These are phyloP conservation scores for Apiotrichum veenhuisii DNA, from an alignment of 1,284 basidiomycete genomes.

Conservation along the genomic window DNA sequence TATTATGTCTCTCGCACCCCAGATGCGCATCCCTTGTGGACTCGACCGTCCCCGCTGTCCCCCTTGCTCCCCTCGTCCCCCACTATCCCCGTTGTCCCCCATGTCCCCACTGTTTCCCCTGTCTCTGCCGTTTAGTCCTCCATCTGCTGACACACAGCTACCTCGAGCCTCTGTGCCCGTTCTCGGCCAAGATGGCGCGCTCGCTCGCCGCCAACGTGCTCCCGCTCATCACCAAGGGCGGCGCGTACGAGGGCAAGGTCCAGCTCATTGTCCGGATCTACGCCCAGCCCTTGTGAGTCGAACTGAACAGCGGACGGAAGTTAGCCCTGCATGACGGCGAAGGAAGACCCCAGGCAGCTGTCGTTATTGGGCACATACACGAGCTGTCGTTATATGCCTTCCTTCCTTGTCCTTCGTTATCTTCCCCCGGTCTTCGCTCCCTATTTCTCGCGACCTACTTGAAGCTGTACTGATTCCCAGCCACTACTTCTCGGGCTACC, in stretches of 20 bases:
- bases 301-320: neutral
- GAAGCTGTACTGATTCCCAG: slow-evolving; percentile 40
- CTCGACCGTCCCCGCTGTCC: no score
- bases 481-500: slow-evolving; percentile 70
- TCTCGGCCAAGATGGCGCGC: slow-evolving; percentile 52
- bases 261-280: slow-evolving; percentile 75
- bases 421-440: no score
- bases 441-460: neutral
- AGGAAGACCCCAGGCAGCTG: no score
- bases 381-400: neutral
- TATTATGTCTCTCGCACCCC: no score
- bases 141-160: slow-evolving; percentile 31
- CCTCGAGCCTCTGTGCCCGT: slow-evolving; percentile 80
- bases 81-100: no score
- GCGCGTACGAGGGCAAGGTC: slow-evolving; percentile 70
- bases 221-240: slow-evolving; percentile 53
- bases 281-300: slow-evolving; percentile 59
- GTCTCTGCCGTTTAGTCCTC: neutral
- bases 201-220: slow-evolving; percentile 48
- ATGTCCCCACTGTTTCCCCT: no score
- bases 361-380: no score
- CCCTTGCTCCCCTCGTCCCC: no score
- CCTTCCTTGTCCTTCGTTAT: no score
- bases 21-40: no score
- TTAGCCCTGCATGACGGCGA: no score